These are phyloP conservation scores for Zygoascus ofunaensis DNA, from an alignment of 805 yeast genomes.

Conservation along the genomic window DNA sequence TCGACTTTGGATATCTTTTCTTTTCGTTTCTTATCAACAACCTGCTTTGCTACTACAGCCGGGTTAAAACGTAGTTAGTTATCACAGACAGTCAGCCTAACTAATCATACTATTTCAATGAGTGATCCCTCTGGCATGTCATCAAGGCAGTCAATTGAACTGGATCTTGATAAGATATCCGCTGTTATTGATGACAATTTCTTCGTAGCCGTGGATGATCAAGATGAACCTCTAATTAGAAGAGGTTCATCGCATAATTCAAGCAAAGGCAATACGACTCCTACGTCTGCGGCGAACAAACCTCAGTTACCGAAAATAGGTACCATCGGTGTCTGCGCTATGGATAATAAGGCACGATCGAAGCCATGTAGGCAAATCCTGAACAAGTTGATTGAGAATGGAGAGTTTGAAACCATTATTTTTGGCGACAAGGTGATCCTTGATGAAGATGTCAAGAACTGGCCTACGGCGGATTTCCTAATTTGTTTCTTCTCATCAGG, in stretches of 20 bases:
- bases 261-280: not conserved
- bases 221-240: not conserved
- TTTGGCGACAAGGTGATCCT: conserved; percentile 95
- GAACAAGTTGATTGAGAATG: conserved; percentile 78
- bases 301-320: conserved; percentile 43
- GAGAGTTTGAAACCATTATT: conserved; percentile 92
- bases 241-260: conserved; percentile 8
- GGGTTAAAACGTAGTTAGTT: too few species aligned
- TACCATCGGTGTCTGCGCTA: conserved; percentile 96
- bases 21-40: too few species aligned
- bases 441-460: conserved; percentile 86
- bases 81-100: too few species aligned
- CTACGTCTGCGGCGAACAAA: not conserved
- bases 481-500: conserved; percentile 93
- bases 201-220: not conserved
- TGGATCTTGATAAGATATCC: conserved; percentile 2
- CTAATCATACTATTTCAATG: too few species aligned
- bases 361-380: conserved; percentile 92
- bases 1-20: too few species aligned
- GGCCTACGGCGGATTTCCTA: conserved; percentile 98
- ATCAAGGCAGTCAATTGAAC: conserved; percentile 1
- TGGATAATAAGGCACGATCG: conserved; percentile 93
- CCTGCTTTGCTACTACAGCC: too few species aligned
- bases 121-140: too few species aligned
- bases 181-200: not conserved